phyloP scores from a whole-genome alignment of 208 protist species.

The Trypanosoma theileri region DNA sequence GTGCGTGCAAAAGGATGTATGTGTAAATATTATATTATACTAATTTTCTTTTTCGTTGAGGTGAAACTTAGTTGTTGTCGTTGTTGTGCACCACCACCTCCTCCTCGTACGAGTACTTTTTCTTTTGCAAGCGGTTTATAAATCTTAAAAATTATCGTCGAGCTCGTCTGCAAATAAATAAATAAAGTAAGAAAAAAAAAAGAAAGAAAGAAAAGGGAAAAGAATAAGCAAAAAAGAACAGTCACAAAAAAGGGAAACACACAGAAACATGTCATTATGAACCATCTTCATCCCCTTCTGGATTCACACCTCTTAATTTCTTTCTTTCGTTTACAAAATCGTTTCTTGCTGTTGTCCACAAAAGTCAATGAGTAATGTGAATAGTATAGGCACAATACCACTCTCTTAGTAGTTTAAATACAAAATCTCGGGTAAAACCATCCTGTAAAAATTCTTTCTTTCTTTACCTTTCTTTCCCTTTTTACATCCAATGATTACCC shows the following conservation, averaged over 20 bases:
- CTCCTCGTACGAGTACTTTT: neutral
- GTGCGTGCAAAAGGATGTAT: neutral
- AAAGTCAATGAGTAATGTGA: no score
- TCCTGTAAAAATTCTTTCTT: neutral
- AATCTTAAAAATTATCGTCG: neutral
- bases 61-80: no score
- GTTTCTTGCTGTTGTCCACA: no score
- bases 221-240: neutral
- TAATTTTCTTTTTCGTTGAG: no score
- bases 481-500: neutral
- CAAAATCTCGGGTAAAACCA: no score
- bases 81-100: neutral
- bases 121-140: neutral
- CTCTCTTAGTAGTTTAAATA: no score
- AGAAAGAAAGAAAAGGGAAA: constrained; percentile 3
- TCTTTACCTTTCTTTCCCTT: neutral
- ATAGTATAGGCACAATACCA: no score
- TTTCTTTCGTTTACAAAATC: no score
- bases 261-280: neutral
- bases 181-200: neutral
- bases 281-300: neutral
- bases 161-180: neutral
- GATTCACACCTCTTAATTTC: neutral
- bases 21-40: no score
- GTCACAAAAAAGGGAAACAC: no score